Conservation (phyloP, 2,329 filamentous ascomycete genomes). For the Pseudogymnoascus sp. region DNA sequence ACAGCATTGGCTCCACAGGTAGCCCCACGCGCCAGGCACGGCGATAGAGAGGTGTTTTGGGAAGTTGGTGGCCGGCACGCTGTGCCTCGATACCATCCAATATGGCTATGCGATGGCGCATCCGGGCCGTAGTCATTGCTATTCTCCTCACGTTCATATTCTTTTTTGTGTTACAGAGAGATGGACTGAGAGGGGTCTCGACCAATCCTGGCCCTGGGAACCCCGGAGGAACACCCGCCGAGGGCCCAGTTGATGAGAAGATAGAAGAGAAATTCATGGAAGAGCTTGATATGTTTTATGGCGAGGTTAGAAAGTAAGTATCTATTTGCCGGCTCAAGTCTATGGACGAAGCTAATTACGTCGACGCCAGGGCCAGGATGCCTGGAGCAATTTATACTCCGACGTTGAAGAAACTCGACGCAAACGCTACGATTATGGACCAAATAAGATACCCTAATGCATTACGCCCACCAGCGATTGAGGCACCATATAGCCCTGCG, state of each 20-base stretch:
- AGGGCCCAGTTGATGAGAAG: neutral
- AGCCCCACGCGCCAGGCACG: neutral
- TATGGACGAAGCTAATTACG: constrained; percentile 13
- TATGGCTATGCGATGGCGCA: constrained; percentile 1
- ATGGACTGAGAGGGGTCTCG: neutral
- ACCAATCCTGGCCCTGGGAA: neutral
- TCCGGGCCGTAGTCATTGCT: neutral
- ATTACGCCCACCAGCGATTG: constrained; percentile 30
- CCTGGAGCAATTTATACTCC: constrained; percentile 51
- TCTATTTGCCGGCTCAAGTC: constrained; percentile 15
- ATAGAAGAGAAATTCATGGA: constrained; percentile 27
- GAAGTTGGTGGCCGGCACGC: neutral
- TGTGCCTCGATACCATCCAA: neutral
- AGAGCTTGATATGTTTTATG: constrained; percentile 30
- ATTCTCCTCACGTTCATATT: neutral
- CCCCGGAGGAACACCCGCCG: neutral
- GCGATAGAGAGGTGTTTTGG: neutral
- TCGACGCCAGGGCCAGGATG: constrained; percentile 33
- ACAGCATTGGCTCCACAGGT: neutral
- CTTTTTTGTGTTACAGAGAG: neutral
- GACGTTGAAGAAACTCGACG: constrained; percentile 42
- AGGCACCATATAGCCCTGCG: constrained; percentile 36
- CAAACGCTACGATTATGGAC: constrained; percentile 30
- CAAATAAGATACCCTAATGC: constrained; percentile 28
- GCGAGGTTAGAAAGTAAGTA: constrained; percentile 30